Base-by-base conservation (phyloP, 805 yeast species). In the Peterozyma xylosa region DNA sequence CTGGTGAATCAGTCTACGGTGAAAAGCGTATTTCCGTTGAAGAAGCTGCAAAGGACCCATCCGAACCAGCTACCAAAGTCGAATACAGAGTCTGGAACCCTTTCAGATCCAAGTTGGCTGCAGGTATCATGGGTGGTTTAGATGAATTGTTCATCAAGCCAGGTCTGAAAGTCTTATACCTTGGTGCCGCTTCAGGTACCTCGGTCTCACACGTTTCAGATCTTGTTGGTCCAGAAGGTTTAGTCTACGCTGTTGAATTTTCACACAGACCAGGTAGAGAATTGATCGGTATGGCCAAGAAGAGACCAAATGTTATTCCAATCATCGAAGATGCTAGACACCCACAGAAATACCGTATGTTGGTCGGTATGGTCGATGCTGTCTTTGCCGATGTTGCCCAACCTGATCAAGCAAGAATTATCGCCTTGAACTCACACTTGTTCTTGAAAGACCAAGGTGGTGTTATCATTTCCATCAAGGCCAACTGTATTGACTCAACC, bases 61-160 rank as follows among this genome's bases (percentile, higher is more conserved):
- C 84, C 62, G 86, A 82, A 47, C 86, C 93, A 55, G 81, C 93
- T 53, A 89, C 97, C 62, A 93, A 93, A 77, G 78, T 82, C 50
- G 99, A 93, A 76, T 93, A 93, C 82, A 90, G 99, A 80, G 99
- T 93, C 56, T 93, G 99, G 99, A 93, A 93, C 73, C 99, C 99
- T 52, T 93, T 93, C 86, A 86, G 99, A 82, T 91, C 98, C 48
- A 93, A 93, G 80, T 76, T 93, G 74, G 99, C 99, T 66, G 99
- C 99, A 51, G 99, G 99, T 86, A 87, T 93, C 56, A 86, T 93
- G 88, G 99, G 99, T 73, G 99, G 99, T 85, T 73, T 93, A 57
- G 99, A 91, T 66, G 97, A 93, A 73, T 72, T 93, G 57, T 95
- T 89, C 76, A 86, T 93, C 70, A 95, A 86, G 46, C 99, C 99